A percentile compares a stretch with the other conserved stretches of the same genome.
phyloP scores from a whole-genome alignment of 768 basidiomycete genomes.

The Panaeolus papilionaceus region DNA sequence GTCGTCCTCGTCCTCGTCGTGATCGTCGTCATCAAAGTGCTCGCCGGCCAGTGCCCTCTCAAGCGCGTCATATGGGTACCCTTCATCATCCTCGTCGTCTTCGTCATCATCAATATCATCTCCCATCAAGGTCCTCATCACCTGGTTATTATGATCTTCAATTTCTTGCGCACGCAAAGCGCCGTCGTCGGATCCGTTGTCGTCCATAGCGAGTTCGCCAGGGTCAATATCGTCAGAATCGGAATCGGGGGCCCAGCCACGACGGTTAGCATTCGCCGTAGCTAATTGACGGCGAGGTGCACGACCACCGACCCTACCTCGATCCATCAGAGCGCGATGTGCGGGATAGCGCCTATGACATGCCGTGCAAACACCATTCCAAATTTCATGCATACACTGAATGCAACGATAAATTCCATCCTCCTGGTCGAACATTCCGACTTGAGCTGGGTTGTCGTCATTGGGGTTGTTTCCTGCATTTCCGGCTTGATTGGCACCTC shows the following conservation, averaged over 20 bases:
- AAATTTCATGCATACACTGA: constrained; percentile 82
- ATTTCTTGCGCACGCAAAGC: not conserved
- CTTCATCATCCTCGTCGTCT: constrained; percentile 22
- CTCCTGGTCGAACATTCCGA: constrained; percentile 75
- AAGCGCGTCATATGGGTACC: constrained; percentile 14
- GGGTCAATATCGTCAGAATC: not conserved
- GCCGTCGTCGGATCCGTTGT: not conserved
- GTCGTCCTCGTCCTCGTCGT: constrained; percentile 18
- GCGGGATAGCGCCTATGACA: constrained; percentile 69
- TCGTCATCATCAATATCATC: constrained; percentile 47
- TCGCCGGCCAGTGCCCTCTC: constrained; percentile 9
- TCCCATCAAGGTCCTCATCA: not conserved
- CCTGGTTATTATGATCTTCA: not conserved
- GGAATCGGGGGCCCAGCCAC: not conserved
- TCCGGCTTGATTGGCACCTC: constrained; percentile 22
- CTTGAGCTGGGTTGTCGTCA: constrained; percentile 40
- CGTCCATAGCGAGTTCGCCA: not conserved
- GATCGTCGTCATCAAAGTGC: constrained; percentile 1
- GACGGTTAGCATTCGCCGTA: not conserved
- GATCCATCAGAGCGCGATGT: constrained; percentile 37
- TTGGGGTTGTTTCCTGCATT: constrained; percentile 29
- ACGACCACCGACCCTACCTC: not conserved
- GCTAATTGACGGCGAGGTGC: not conserved
- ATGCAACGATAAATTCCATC: constrained; percentile 81
- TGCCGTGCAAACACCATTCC: constrained; percentile 65